Evolutionary conservation across 2,329 filamentous ascomycete genomes (phyloP).

Genomic region (Aspergillus sojae): DNA sequence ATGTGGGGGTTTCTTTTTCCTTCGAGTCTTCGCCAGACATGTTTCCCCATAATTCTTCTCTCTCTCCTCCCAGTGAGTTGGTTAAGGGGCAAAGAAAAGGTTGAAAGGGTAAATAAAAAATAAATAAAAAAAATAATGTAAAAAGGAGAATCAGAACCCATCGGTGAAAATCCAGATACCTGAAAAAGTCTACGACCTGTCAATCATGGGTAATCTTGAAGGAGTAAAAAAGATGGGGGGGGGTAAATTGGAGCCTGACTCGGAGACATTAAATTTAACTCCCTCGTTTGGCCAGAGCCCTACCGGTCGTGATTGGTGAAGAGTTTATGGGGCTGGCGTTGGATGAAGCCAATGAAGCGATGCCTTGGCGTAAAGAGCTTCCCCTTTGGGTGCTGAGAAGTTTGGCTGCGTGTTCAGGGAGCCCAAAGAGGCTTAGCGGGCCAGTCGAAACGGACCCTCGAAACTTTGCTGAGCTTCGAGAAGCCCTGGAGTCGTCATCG

Average conservation of each 20-base stretch:
- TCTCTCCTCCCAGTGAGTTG: background rate
- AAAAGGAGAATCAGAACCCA: background rate
- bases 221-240: background rate
- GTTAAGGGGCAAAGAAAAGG: background rate
- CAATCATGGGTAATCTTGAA: background rate
- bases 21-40: background rate
- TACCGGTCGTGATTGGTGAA: background rate
- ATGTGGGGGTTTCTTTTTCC: constrained; percentile 4
- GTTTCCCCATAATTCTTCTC: background rate
- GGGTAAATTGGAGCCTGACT: background rate
- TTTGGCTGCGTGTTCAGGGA: constrained; percentile 4
- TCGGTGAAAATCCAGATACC: background rate
- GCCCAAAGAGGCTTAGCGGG: constrained; percentile 13
- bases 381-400: constrained; percentile 11
- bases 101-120: background rate
- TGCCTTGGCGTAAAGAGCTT: constrained; percentile 8
- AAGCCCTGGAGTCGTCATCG: constrained; percentile 27
- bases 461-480: constrained; percentile 23
- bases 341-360: constrained; percentile 12
- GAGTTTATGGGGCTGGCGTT: background rate
- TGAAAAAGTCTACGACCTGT: background rate
- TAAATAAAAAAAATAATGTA: background rate
- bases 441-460: constrained; percentile 18
- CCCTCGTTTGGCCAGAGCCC: constrained; percentile 1
- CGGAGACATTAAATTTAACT: constrained; percentile 3